Evolutionary conservation across 1,139 yeast genomes (phyloP), one percentile per base, ranked within the genome.

Genomic region (Wickerhamiella pararugosa): DNA sequence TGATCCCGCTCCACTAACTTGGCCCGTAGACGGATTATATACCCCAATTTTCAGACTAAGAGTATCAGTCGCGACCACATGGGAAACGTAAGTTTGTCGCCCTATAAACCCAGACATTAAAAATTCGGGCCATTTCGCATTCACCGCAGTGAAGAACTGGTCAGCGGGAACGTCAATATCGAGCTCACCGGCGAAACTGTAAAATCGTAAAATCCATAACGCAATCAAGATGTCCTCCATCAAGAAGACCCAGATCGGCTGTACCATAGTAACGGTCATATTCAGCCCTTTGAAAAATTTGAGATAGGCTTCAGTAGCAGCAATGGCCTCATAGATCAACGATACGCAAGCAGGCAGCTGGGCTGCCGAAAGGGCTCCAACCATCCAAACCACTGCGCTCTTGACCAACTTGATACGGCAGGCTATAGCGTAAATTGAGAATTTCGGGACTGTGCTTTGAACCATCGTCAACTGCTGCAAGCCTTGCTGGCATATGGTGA

Each of bases 131-230:
- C 53, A 51, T 29, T 45, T 48, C 27, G 32, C 25, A 6, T 29
- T 7, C 4, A 51, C 41, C 3, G 45, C 34, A 5, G 39, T 36
- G 15, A 37, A 35, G 11, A 48, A 10, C 27, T 50, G 44, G 37
- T 43, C 47, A 2, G 45, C 45, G 8, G 50, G 42, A 6, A 51
- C 49, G 28, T 50, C 51, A 10, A 45, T 39, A 26, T 47, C 49
- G 7, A 47, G 33, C 3, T 46, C 42, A 5, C 39, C 45, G 1
- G 53, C 53, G 39, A 51, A 51, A 6, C 51, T 41, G 25, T 39
- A 35, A 29, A 40, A 40, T n/a, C 54, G 45, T 41, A 49, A 33
- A n/a, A 43, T 28, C 40, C 49, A 51, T 42, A 51, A 7, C 15
- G 38, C 26, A 5, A 41, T 21, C 21, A 49, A 34, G 4, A 45